Percentiles rank a stretch among this genome's conserved stretches.
Conservation (phyloP, 305 asterid genomes). For the Solanum hybrid region DNA sequence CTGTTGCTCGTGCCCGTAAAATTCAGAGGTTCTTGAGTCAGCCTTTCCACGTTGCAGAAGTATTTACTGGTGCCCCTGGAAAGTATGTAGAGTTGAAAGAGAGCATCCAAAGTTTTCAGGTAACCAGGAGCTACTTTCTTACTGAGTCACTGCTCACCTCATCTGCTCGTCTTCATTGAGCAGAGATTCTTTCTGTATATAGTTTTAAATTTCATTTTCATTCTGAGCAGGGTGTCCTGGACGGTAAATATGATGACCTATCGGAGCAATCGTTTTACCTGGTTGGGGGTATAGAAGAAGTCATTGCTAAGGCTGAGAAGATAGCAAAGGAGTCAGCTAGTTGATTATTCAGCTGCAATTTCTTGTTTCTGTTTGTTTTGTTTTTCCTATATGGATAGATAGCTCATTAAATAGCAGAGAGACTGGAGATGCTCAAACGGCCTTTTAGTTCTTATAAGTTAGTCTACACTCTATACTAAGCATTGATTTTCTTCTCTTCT, state of each 20-base stretch:
- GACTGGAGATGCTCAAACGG: neutral
- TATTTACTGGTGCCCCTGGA: slow-evolving; percentile 60
- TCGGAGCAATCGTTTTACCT: slow-evolving; percentile 68
- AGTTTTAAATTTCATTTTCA: neutral
- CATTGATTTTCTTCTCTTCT: neutral
- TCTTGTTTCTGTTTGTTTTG: neutral
- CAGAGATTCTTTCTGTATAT: neutral
- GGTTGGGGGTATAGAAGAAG: slow-evolving; percentile 86
- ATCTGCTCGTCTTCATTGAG: neutral
- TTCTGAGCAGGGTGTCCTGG: slow-evolving; percentile 55
- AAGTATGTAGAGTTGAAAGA: slow-evolving; percentile 54
- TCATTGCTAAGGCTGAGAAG: slow-evolving; percentile 72
- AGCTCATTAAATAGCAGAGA: neutral
- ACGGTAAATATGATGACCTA: slow-evolving; percentile 65
- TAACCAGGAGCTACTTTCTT: slow-evolving; percentile 4
- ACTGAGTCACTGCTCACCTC: neutral
- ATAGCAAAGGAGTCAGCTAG: slow-evolving; percentile 59
- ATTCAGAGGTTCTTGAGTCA: slow-evolving; percentile 50
- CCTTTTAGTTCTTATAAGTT: neutral
- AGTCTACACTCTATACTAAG: neutral
- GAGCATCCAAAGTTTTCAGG: slow-evolving; percentile 51
- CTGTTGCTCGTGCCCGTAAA: slow-evolving; percentile 43
- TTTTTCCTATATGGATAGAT: neutral
- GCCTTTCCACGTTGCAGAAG: slow-evolving; percentile 66
- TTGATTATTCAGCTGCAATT: neutral